Conservation (phyloP, 148 eudicot genomes). For the Euryodendron excelsum region DNA sequence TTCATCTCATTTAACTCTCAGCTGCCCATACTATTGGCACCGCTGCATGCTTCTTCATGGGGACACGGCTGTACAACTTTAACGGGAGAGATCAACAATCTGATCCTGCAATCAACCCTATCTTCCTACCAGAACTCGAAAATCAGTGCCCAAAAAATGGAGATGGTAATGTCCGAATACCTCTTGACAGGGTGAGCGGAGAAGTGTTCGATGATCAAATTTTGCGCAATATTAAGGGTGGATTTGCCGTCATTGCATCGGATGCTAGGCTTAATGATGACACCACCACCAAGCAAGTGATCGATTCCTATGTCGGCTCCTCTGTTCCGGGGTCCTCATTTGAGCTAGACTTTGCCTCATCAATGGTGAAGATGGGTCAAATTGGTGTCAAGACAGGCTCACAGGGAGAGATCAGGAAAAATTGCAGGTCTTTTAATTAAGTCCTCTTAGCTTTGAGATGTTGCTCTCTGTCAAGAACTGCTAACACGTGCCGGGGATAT, state of each 20-base stretch:
- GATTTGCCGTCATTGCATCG: constrained; percentile 19
- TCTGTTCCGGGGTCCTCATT: background rate
- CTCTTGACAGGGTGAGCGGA: constrained; percentile 12
- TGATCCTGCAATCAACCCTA: constrained; percentile 42
- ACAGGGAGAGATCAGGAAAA: constrained; percentile 17
- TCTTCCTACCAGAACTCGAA: constrained; percentile 13
- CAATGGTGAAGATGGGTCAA: constrained; percentile 14
- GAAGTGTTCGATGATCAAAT: constrained; percentile 20
- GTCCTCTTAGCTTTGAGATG: too few relatives aligned
- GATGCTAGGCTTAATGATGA: constrained; percentile 16
- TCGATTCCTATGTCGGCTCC: constrained; percentile 10
- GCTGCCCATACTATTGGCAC: constrained; percentile 71
- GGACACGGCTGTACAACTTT: constrained; percentile 50
- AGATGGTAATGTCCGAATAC: constrained; percentile 1
- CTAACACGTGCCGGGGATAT: background rate
- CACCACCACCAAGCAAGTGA: background rate
- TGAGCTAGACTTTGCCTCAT: constrained; percentile 12
- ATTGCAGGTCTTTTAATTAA: constrained; percentile 14
- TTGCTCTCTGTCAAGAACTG: background rate
- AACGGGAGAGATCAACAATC: constrained; percentile 24
- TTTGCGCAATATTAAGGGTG: constrained; percentile 15
- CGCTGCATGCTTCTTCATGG: constrained; percentile 51
- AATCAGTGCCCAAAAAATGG: constrained; percentile 14
- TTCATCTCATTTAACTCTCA: constrained; percentile 6
- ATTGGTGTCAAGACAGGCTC: constrained; percentile 15